A percentile compares a stretch with the other conserved stretches of the same genome.
Conservation (phyloP, 495 filamentous ascomycete genomes). For the Podospora conica region DNA sequence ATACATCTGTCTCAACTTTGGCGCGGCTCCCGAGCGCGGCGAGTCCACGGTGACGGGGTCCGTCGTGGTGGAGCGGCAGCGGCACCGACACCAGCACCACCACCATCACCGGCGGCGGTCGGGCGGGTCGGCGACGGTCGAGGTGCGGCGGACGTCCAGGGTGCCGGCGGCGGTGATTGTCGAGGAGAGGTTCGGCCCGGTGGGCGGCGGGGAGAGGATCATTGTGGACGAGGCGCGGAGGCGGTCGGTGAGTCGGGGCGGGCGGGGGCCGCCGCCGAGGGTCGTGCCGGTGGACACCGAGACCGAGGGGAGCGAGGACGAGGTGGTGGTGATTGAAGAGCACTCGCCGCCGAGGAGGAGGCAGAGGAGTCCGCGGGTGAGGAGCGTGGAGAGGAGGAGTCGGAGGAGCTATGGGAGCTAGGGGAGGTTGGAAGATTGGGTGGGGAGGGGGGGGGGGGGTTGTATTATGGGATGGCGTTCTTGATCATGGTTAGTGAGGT, state of each 20-base stretch:
- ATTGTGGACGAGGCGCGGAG: slow-evolving; percentile 33
- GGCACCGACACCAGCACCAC: slow-evolving; percentile 20
- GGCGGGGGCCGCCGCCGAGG: slow-evolving; percentile 17
- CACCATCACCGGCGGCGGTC: slow-evolving; percentile 7
- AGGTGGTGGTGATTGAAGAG: slow-evolving; percentile 46
- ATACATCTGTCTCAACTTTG: slow-evolving; percentile 59
- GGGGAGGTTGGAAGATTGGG: slow-evolving; percentile 21
- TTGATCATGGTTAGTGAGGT: neutral
- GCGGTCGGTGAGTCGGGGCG: slow-evolving; percentile 12
- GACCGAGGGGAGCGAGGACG: slow-evolving; percentile 21
- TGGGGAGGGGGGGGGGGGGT: slow-evolving; percentile 10
- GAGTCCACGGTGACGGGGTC: slow-evolving; percentile 28
- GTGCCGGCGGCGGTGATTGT: slow-evolving; percentile 22
- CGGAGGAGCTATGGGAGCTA: slow-evolving; percentile 29
- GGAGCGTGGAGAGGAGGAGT: slow-evolving; percentile 31
- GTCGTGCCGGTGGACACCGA: slow-evolving; percentile 18
- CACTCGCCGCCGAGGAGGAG: slow-evolving; percentile 28
- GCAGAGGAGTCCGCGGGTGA: slow-evolving; percentile 23
- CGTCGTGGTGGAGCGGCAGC: slow-evolving; percentile 28
- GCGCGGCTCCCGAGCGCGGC: slow-evolving; percentile 18
- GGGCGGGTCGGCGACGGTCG: slow-evolving; percentile 24
- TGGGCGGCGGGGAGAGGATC: slow-evolving; percentile 26
- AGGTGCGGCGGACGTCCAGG: slow-evolving; percentile 31
- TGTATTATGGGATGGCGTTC: neutral
- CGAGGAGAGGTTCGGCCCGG: slow-evolving; percentile 20